Evolutionary conservation across 495 filamentous ascomycete species (phyloP), one percentile per base, ranked within the genome.

Genomic region (Durotheca rogersii): DNA sequence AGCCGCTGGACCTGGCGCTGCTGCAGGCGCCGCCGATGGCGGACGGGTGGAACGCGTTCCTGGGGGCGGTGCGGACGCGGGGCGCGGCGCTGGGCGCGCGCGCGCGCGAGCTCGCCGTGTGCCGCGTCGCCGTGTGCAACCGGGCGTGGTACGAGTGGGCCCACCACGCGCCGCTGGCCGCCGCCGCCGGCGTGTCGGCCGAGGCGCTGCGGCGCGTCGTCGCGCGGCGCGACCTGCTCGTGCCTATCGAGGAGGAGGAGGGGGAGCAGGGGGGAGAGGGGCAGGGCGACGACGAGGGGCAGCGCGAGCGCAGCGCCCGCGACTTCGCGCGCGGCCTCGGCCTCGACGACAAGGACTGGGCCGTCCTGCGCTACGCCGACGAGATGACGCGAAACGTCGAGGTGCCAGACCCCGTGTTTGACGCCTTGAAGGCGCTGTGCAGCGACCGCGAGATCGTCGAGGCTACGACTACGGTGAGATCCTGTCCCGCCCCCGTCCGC

Each of bases 21-120:
- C 73, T 92, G 3, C 88, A 92, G 71, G 78, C 82, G 6, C 87
- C 82, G 19, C 70, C 81, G 2, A 73, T 92, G 0, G 82, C 88
- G 1, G 80, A 88, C 60, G 88, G 88, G 1, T 93, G 87, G 86
- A 91, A 90, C 71, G 70, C 80, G 23, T 90, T 93, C 68, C 74
- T 91, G 11, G 83, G 83, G 30, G 82, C 88, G 31, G 77, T 93
- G 23, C 81, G 88, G 52, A 87, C 83, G 7, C 69, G 75, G 51
- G 87, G 84, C 2, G 68, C 67, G 3, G 68, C 68, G 16, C 67
- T 90, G 1, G 60, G 77, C 0, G 76, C 77, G 4, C 74, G 82
- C 34, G 60, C 86, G 27, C 78, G 83, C 14, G 88, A 93, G 67
- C 60, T 89, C 4, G 81, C 84, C 43, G 89, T 93, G 44, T 86